Evolutionary conservation across 495 filamentous ascomycete genomes (phyloP), one percentile per base, ranked within the genome.

Genomic region (Penicillium lividum): DNA sequence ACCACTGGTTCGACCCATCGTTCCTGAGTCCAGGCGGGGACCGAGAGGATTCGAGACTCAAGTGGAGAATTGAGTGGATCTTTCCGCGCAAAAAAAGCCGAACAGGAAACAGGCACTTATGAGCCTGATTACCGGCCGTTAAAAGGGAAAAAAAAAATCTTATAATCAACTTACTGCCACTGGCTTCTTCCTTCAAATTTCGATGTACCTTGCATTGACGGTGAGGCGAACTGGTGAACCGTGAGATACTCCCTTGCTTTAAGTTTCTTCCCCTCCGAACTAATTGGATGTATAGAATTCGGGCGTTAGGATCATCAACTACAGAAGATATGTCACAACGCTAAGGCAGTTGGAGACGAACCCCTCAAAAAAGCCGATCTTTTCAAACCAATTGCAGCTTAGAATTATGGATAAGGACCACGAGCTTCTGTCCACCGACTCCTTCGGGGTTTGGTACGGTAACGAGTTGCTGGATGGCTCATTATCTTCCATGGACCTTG

Each of bases 1-100:
- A 55, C 63, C 57, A 58, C 51, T 47, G 64, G 64, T 63, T 66
- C 64, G 64, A 63, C 57, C 64, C 64, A 66, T 44, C 51, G 62
- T 65, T 58, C 63, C 61, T 62, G 63, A 51, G 40, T 57, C 59
- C 44, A 55, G 59, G 10, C 55, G 34, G 54, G 56, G 43, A 42
- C 53, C 56, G 31, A 33, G 60, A 58, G 60, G 55, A 47, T 50
- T 50, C 28, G 33, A 36, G 33, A 36, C 33, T 36, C 3, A 36
- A 11, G 33, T 36, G 33, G 33, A 36, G 33, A 22, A 36, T 33
- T 36, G 33, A 9, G 33, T 36, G 33, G 33, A 11, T 36, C 13
- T 51, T 33, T 51, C 43, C 45, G 46, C 36, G 44, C 22, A 34
- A 60, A 42, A 38, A 57, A 53, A 57, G 28, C 13, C 40, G 48